Evolutionary conservation across 1,139 yeast genomes (phyloP).

Genomic region (Pichia sp.): DNA sequence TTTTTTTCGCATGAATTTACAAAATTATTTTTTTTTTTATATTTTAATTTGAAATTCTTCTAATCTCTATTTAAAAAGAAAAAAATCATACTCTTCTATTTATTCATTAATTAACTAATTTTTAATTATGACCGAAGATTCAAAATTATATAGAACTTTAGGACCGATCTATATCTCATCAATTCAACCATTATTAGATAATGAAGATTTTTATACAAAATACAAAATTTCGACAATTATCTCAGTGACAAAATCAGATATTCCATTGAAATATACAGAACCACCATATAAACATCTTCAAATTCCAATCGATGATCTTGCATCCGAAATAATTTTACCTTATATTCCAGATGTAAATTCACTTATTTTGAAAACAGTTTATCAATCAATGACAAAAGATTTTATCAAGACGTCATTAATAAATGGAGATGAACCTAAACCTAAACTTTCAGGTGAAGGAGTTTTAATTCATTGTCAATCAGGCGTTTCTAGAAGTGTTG

Average conservation of each 20-base stretch:
- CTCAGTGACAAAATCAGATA: constrained; percentile 59
- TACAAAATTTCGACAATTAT: constrained; percentile 61
- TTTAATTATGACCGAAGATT: constrained; percentile 13
- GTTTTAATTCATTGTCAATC: constrained; percentile 74
- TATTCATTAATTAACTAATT: background rate
- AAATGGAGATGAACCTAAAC: constrained; percentile 25
- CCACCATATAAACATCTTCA: constrained; percentile 48
- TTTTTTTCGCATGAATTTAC: no score
- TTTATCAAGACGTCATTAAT: background rate
- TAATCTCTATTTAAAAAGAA: no score
- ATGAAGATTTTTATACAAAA: constrained; percentile 37
- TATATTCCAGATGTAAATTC: constrained; percentile 52
- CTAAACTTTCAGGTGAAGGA: constrained; percentile 38
- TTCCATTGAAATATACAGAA: constrained; percentile 44
- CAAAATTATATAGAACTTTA: constrained; percentile 39
- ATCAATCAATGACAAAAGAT: constrained; percentile 30
- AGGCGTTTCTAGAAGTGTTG: constrained; percentile 77
- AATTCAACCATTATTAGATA: constrained; percentile 44
- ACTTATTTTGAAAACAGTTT: constrained; percentile 63
- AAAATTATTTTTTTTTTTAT: no score
- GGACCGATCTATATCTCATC: constrained; percentile 65
- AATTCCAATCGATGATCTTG: constrained; percentile 63
- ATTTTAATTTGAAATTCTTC: background rate
- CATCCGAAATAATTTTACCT: constrained; percentile 56
- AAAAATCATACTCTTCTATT: background rate